Base-by-base conservation (phyloP, 352 stramenopile genomes). In the Pythium phragmitis region DNA sequence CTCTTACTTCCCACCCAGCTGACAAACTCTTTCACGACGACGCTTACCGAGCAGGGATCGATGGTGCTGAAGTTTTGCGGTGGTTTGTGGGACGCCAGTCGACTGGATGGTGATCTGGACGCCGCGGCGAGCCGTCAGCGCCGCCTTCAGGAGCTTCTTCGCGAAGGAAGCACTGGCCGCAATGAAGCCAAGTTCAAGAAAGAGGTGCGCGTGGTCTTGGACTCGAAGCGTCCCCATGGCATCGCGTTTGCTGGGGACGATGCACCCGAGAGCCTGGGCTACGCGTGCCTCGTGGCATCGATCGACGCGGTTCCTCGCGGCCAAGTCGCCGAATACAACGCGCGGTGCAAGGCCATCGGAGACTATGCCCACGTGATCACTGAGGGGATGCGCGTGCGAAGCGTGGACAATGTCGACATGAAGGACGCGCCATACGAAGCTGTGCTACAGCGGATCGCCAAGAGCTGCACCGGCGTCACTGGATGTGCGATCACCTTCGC, bases 31-130 rank as follows among this genome's bases (percentile, higher is more conserved):
- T 42, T 6, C 14, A 42, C 37, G 37, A 42, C 37, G 2, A 42
- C 37, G 37, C 37, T 17, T 30, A 30, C 26, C 2, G 37, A 6
- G 2, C 2, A 42, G 36, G 48, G 23, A 39, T 39, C 19, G 36
- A 83, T 83, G 73, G 72, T 79, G 65, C 68, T 88, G 43, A 85
- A 82, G 62, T 82, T 88, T 53, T 87, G 75, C 49, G 65, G 64
- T 5, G 51, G 65, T 6, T 57, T 75, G 26, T 86, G 76, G 73
- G 60, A 57, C 42, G 12, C 36, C 34, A 19, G 57, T 8, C 61
- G 61, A 37, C 34, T 46, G 42, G 55, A 76, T 43, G 68, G 72
- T 12, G 43, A 57, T 57, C 52, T 60, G 26, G 74, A 75, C 5
- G 70, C 66, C 13, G 52, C 56, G 19, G 12, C 61, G 28, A 48